These are phyloP conservation scores for Penicillium sp. DNA, from an alignment of 2,329 filamentous ascomycete genomes.

Conservation along the genomic window DNA sequence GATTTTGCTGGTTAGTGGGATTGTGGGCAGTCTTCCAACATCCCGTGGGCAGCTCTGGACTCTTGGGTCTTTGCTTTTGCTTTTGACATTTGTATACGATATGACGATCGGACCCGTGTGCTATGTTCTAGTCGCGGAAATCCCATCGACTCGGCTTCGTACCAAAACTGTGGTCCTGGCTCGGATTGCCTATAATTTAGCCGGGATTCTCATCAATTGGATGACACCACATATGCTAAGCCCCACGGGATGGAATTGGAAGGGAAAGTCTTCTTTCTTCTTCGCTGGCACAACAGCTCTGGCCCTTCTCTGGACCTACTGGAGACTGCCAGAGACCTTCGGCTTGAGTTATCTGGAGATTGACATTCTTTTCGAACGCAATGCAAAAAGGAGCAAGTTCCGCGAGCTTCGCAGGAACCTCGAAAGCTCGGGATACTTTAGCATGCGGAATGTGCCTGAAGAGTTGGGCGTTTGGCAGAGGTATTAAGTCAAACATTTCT, in stretches of 20 bases:
- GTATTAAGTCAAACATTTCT: no score
- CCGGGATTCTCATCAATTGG: neutral
- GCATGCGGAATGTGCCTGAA: neutral
- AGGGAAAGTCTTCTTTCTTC: neutral
- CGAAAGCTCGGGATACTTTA: neutral
- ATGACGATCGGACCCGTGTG: neutral
- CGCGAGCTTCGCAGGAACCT: neutral
- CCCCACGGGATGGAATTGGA: neutral
- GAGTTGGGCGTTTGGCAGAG: no score
- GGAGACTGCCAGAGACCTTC: neutral
- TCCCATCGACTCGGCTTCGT: neutral
- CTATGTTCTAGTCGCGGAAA: neutral
- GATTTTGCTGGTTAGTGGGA: neutral
- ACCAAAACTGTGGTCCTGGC: neutral
- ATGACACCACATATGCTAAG: neutral
- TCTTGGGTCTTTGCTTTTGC: neutral
- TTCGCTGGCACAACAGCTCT: neutral
- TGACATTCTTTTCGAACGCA: neutral
- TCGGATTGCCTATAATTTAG: neutral
- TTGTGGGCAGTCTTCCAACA: neutral
- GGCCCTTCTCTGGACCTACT: neutral
- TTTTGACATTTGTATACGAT: neutral
- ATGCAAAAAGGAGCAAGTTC: neutral
- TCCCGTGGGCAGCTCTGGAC: neutral
- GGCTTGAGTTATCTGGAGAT: neutral